Evolutionary conservation across 805 yeast species (phyloP).

Genomic region (Candida manassasensis): DNA sequence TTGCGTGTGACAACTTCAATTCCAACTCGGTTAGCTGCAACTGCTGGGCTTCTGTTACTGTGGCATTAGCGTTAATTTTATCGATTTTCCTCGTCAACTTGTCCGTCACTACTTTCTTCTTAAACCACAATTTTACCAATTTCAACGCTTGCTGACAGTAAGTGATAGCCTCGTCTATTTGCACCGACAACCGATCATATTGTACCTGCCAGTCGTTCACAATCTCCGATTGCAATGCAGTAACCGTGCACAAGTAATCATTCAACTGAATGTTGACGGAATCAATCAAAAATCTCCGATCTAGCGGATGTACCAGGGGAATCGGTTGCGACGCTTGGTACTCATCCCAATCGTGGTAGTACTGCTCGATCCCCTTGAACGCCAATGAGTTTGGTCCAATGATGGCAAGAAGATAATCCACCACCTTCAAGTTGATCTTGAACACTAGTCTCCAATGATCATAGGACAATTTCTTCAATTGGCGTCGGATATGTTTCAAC

Average conservation of each 20-base stretch:
- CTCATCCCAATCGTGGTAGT: slow-evolving; percentile 27
- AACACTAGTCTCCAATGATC: slow-evolving; percentile 28
- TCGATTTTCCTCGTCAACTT: slow-evolving; percentile 34
- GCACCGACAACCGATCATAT: slow-evolving; percentile 24
- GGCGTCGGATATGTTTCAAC: slow-evolving; percentile 32
- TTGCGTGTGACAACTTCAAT: slow-evolving; percentile 23
- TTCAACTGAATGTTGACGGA: slow-evolving; percentile 24
- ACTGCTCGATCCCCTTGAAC: slow-evolving; percentile 30
- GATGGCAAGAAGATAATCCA: slow-evolving; percentile 26
- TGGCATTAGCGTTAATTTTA: slow-evolving; percentile 29
- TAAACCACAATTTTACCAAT: slow-evolving; percentile 41
- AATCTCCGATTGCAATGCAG: slow-evolving; percentile 14
- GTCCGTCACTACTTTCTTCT: slow-evolving; percentile 39
- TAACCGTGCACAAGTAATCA: slow-evolving; percentile 20
- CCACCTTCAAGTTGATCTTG: slow-evolving; percentile 26
- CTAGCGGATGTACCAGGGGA: slow-evolving; percentile 36
- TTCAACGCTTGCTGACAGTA: slow-evolving; percentile 33
- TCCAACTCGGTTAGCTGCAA: slow-evolving; percentile 28
- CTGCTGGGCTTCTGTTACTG: slow-evolving; percentile 35
- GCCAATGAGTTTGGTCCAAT: slow-evolving; percentile 30
- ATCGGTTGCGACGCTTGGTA: slow-evolving; percentile 22
- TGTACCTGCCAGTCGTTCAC: slow-evolving; percentile 20
- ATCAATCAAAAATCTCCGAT: slow-evolving; percentile 19
- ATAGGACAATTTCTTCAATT: slow-evolving; percentile 20
- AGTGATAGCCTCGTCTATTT: slow-evolving; percentile 36